These are phyloP conservation scores for Candida insectorum DNA, from an alignment of 805 yeast genomes.

Conservation along the genomic window DNA sequence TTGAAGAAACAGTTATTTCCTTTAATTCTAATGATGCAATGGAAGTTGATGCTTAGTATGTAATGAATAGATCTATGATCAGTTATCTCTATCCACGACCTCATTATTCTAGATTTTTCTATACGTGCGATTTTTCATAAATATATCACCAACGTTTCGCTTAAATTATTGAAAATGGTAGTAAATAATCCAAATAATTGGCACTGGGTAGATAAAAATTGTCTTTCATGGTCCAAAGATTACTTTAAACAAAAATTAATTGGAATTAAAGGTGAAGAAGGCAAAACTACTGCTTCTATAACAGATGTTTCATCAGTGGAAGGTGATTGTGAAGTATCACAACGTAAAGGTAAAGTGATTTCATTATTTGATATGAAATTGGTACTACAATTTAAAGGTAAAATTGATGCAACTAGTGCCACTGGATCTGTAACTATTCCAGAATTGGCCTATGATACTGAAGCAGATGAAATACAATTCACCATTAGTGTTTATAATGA, in stretches of 20 bases:
- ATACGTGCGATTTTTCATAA: background rate
- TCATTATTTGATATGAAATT: slow-evolving; percentile 81
- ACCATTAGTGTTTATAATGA: slow-evolving; percentile 65
- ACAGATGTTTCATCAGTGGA: slow-evolving; percentile 58
- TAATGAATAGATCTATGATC: too few relatives aligned
- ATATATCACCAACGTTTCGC: background rate
- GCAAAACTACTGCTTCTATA: slow-evolving; percentile 33
- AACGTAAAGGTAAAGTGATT: slow-evolving; percentile 94
- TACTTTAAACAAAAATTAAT: slow-evolving; percentile 66
- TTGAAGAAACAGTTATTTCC: slow-evolving; percentile 58
- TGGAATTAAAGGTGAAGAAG: slow-evolving; percentile 41
- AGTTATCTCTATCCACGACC: too few relatives aligned
- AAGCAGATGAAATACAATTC: slow-evolving; percentile 81
- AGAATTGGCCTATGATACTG: slow-evolving; percentile 91
- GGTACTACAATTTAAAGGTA: slow-evolving; percentile 56
- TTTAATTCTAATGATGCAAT: slow-evolving; percentile 31
- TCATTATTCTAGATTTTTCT: too few relatives aligned
- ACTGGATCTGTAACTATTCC: slow-evolving; percentile 81
- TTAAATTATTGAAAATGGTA: slow-evolving; percentile 53
- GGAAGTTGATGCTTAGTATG: slow-evolving; percentile 39
- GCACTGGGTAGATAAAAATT: slow-evolving; percentile 99
- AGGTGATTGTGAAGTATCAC: slow-evolving; percentile 97
- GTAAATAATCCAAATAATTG: slow-evolving; percentile 97
- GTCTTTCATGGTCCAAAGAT: slow-evolving; percentile 83
- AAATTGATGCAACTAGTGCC: slow-evolving; percentile 33